Evolutionary conservation across 2,329 filamentous ascomycete genomes (phyloP).

Genomic region (Cyphellophora europaea): DNA sequence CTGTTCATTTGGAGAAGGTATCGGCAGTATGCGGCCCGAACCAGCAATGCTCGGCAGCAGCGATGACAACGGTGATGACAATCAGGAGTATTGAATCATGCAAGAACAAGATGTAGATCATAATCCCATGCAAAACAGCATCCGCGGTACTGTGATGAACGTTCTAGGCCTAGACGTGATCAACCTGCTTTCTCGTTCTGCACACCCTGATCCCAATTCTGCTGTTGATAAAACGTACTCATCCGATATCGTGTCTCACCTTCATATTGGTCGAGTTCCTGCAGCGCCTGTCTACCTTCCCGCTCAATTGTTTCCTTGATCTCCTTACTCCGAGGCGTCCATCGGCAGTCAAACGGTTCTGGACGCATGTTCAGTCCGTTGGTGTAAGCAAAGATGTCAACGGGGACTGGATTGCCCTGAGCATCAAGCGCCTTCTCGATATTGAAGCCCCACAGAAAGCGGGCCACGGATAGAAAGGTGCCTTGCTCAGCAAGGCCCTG

Average conservation of each 20-base stretch:
- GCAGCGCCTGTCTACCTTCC: conserved; percentile 44
- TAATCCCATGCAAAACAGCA: too few relatives aligned
- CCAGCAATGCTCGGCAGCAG: too few relatives aligned
- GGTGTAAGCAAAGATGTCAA: conserved; percentile 49
- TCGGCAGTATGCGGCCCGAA: too few relatives aligned
- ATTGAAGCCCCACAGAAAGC: conserved; percentile 29
- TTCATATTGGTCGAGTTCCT: conserved; percentile 42
- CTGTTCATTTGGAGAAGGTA: too few relatives aligned
- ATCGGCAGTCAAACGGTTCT: conserved; percentile 45
- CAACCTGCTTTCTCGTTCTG: too few relatives aligned
- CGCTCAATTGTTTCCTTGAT: conserved; percentile 42
- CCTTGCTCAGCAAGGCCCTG: conserved; percentile 23
- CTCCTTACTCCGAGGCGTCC: conserved; percentile 39
- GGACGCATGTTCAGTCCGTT: conserved; percentile 53
- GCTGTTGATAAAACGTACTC: conserved; percentile 40
- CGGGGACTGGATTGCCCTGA: conserved; percentile 37
- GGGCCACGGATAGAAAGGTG: conserved; percentile 44
- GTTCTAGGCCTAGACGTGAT: too few relatives aligned
- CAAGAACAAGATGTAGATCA: too few relatives aligned
- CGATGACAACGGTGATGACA: too few relatives aligned
- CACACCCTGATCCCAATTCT: conserved; percentile 11
- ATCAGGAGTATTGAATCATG: too few relatives aligned
- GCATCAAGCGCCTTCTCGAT: conserved; percentile 12
- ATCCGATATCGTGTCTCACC: conserved; percentile 50
- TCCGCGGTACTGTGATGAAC: too few relatives aligned